Conservation (phyloP, 2,329 filamentous ascomycete species). For the Elsinoe fawcettii region DNA sequence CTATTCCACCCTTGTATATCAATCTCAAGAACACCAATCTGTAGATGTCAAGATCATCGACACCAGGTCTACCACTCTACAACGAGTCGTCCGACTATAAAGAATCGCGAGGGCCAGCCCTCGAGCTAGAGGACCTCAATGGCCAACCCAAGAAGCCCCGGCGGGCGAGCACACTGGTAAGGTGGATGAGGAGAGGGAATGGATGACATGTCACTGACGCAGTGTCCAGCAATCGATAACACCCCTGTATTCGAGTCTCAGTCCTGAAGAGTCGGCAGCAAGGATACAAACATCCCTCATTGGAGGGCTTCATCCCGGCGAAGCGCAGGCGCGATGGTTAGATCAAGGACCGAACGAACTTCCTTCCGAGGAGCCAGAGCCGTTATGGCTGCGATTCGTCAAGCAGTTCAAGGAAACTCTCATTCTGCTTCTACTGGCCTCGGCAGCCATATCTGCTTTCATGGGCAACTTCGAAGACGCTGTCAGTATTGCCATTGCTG, state of each 20-base stretch:
- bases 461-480: slow-evolving; percentile 94
- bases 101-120: slow-evolving; percentile 14
- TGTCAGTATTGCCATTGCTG: slow-evolving; percentile 87
- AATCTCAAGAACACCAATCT: neutral
- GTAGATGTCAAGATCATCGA: slow-evolving; percentile 53
- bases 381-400: slow-evolving; percentile 86
- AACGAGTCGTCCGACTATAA: slow-evolving; percentile 34
- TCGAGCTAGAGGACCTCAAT: slow-evolving; percentile 11
- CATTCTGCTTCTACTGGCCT: slow-evolving; percentile 83
- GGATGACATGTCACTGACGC: neutral
- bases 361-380: slow-evolving; percentile 85
- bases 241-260: slow-evolving; percentile 55
- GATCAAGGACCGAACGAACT: slow-evolving; percentile 89
- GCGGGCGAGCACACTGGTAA: slow-evolving; percentile 5
- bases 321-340: slow-evolving; percentile 71
- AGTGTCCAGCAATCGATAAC: slow-evolving; percentile 35
- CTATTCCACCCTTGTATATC: neutral
- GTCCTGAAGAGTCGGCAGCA: slow-evolving; percentile 68
- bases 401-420: slow-evolving; percentile 96
- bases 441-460: slow-evolving; percentile 77
- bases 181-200: neutral
- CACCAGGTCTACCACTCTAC: slow-evolving; percentile 51
- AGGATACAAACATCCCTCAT: slow-evolving; percentile 74
- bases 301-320: slow-evolving; percentile 69
- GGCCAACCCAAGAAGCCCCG: slow-evolving; percentile 13